Evolutionary conservation across 257 asterid genomes (phyloP), one percentile per base, ranked within the genome.

Genomic region (Nicotiana paniculata): DNA sequence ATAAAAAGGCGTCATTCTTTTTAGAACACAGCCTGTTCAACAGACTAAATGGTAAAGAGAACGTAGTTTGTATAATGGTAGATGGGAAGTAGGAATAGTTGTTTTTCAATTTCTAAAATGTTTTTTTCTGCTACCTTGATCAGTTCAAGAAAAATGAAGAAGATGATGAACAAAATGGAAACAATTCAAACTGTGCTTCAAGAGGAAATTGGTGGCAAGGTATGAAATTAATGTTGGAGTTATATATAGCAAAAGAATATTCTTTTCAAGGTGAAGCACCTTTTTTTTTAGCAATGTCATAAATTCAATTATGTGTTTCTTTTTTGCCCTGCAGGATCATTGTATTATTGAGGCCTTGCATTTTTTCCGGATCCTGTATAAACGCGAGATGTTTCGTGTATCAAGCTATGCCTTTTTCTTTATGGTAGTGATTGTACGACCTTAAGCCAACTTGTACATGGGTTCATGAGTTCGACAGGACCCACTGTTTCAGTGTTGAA

Each of bases 171-270:
- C 87, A 82, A n/a, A 88, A 88, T 80, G 97, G 89, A 35, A 86
- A 87, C 81, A 89, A 88, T 79, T 79, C 90, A 30, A 88, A 83
- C 30, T 74, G 88, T 78, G 98, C 95, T 70, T 90, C 97, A 2
- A 88, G 97, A 88, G 97, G 98, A 85, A 91, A 94, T 77, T 94
- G 97, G 98, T 94, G 97, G 98, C 88, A 91, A 87, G 97, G 96
- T 91, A 89, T 59, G 85, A 30, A 30, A 39, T 1, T 3, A 16
- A 53, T 9, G 1, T 64, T 12, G 15, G 35, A 24, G 28, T 62
- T 43, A 2, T 61, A 53, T 17, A 43, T 43, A 9, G 3, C 12
- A 48, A 18, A 77, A 55, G 37, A 70, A 39, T 1, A 16, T 57
- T 55, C 37, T 53, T 77, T 68, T 51, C 9, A n/a, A 9, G 51